These are phyloP conservation scores for Solanum hybrid DNA, from an alignment of 305 asterid species.

Conservation along the genomic window DNA sequence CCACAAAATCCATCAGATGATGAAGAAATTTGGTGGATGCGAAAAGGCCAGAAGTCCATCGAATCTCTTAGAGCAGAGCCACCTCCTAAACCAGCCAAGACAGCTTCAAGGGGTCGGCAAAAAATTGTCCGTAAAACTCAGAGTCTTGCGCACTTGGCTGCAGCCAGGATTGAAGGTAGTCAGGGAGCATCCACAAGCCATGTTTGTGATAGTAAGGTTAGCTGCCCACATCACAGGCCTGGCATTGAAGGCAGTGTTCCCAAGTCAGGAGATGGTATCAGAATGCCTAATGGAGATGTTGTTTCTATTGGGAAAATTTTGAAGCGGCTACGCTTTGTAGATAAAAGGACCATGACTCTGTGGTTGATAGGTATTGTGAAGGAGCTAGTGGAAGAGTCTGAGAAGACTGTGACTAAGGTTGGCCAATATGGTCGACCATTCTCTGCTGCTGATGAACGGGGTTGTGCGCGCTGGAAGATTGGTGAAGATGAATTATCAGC, in stretches of 20 bases:
- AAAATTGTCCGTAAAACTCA: constrained; percentile 87
- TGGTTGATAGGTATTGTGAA: constrained; percentile 78
- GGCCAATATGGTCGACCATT: constrained; percentile 57
- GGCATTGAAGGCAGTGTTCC: constrained; percentile 49
- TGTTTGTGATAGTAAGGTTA: constrained; percentile 70
- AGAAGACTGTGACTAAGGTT: constrained; percentile 48
- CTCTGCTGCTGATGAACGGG: constrained; percentile 60
- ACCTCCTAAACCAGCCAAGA: constrained; percentile 87
- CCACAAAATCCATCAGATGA: constrained; percentile 47
- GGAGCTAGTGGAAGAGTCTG: constrained; percentile 74
- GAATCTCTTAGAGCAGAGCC: constrained; percentile 71
- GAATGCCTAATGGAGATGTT: constrained; percentile 47
- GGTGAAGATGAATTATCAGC: constrained; percentile 80
- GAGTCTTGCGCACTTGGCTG: constrained; percentile 91
- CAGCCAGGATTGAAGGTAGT: constrained; percentile 95
- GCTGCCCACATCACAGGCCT: constrained; percentile 75
- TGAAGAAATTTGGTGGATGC: constrained; percentile 90
- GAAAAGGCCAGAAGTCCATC: constrained; percentile 57
- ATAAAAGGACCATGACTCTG: constrained; percentile 51
- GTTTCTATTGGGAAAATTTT: constrained; percentile 57
- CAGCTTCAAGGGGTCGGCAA: constrained; percentile 74
- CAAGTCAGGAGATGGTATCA: constrained; percentile 44
- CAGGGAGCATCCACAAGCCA: constrained; percentile 98
- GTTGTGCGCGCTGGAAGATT: constrained; percentile 65
- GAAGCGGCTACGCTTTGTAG: constrained; percentile 64